phyloP scores from a whole-genome alignment of 176 grass and related monocot genomes.

The Poa pratensis region DNA sequence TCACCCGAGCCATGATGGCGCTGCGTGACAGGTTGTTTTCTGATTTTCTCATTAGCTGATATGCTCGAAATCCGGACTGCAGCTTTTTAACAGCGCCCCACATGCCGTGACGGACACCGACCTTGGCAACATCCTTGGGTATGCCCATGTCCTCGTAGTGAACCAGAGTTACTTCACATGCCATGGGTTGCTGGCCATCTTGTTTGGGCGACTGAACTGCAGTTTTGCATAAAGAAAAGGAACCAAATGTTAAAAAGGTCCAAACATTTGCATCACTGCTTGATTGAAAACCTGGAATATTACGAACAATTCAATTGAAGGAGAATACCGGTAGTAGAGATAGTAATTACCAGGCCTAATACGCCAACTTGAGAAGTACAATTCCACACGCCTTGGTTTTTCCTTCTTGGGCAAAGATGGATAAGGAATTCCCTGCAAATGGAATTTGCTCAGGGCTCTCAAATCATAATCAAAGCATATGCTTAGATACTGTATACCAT shows the following conservation, averaged over 20 bases:
- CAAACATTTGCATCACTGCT: constrained; percentile 4
- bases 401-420: constrained; percentile 84
- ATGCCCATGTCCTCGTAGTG: constrained; percentile 99
- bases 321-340: not conserved
- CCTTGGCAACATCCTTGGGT: constrained; percentile 90
- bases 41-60: constrained; percentile 62
- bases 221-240: constrained; percentile 28
- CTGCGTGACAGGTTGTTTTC: constrained; percentile 59
- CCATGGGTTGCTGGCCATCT: constrained; percentile 63
- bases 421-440: constrained; percentile 81
- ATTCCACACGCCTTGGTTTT: constrained; percentile 90
- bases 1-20: constrained; percentile 62
- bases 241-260: constrained; percentile 8
- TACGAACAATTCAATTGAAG: constrained; percentile 2
- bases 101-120: constrained; percentile 93
- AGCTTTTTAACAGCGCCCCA: constrained; percentile 96
- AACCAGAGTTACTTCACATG: constrained; percentile 91
- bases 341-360: constrained; percentile 78
- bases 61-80: constrained; percentile 84
- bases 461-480: constrained; percentile 14
- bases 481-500: not conserved
- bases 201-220: constrained; percentile 86
- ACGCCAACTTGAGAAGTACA: constrained; percentile 97
- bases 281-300: constrained; percentile 24
- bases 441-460: constrained; percentile 7